Evolutionary conservation across 2,329 filamentous ascomycete genomes (phyloP), one percentile per base, ranked within the genome.

Genomic region (Massarina eburnea): DNA sequence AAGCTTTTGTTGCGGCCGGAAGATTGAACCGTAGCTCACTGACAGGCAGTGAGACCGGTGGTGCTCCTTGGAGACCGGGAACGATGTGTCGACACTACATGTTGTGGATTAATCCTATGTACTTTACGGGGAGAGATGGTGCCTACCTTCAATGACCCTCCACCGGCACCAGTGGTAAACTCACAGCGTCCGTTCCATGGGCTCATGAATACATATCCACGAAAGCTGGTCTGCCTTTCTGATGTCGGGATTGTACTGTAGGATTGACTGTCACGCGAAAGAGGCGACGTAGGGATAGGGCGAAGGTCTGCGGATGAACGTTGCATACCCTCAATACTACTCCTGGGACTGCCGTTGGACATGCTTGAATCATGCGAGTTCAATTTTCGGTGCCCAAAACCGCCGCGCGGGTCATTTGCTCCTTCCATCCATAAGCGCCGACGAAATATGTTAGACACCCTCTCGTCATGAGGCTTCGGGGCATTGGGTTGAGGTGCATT

Each of bases 11-110:
- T 52, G 76, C 69, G 39, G 79, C 81, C 1, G 90, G 91, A 0
- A 96, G 80, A 65, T 95, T 96, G 76, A 96, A 96, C 15, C 91
- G 84, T 48, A 97, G 75, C 69, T 96, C 92, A 67, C 89, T 95
- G 20, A 95, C 81, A 1, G 78, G 74, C 58, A 76, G 59, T 48
- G 75, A 44, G 59, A 57, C 36, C 54, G 59, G 65, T 32, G 60
- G 46, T 21, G 60, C 62, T 41, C 59, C 59, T 57, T 71, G 62
- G 45, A 61, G 62, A 43, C 76, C 73, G 21, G 80, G 78, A 2
- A 91, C 75, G n/a, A 81, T 73, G 67, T 95, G 89, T 45, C 83
- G 84, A 70, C 88, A 91, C 66, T 72, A 20, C 18, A 29, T 2
- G 12, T n/a, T n/a, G n/a, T 24, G 7, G 3, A 41, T 65, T 48